These are phyloP conservation scores for Pyrrhoderma noxium DNA, from an alignment of 1,284 basidiomycete species.

Conservation along the genomic window DNA sequence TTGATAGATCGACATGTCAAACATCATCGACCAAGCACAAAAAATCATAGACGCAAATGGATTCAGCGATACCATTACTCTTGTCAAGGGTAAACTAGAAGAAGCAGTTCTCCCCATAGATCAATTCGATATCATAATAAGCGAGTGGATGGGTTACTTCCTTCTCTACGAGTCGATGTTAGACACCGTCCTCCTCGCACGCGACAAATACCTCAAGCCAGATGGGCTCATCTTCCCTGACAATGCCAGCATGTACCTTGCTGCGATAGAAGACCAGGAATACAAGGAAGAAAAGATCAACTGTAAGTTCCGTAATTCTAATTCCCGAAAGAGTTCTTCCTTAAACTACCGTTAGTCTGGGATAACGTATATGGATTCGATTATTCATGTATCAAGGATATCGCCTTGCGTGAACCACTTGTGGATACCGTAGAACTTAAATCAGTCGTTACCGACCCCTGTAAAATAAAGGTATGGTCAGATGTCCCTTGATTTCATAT, in stretches of 20 bases:
- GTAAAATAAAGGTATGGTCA: conserved; percentile 62
- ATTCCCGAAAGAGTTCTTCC: too few species aligned
- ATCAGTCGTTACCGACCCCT: conserved; percentile 87
- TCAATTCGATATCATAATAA: conserved; percentile 97
- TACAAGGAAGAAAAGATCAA: conserved; percentile 99
- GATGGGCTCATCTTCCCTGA: conserved; percentile 96
- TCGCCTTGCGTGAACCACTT: conserved; percentile 91
- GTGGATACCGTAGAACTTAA: conserved; percentile 97
- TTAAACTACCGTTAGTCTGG: conserved; percentile 70
- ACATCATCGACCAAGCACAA: conserved; percentile 98
- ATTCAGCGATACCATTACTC: conserved; percentile 88
- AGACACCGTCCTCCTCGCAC: conserved; percentile 93
- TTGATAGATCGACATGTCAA: conserved; percentile 95
- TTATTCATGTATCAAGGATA: conserved; percentile 99
- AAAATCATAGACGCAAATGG: conserved; percentile 97
- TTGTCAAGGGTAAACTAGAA: conserved; percentile 98
- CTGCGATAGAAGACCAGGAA: conserved; percentile 98
- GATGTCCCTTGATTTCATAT: conserved; percentile 2
- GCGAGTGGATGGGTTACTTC: conserved; percentile 98
- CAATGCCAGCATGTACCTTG: conserved; percentile 87
- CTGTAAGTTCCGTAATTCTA: conserved; percentile 60
- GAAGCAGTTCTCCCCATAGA: conserved; percentile 80
- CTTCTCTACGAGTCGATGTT: conserved; percentile 99
- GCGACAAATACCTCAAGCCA: conserved; percentile 93
- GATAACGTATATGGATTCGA: conserved; percentile 99